Evolutionary conservation across 345 rosid species (phyloP).

Genomic region (Brassica incana): DNA sequence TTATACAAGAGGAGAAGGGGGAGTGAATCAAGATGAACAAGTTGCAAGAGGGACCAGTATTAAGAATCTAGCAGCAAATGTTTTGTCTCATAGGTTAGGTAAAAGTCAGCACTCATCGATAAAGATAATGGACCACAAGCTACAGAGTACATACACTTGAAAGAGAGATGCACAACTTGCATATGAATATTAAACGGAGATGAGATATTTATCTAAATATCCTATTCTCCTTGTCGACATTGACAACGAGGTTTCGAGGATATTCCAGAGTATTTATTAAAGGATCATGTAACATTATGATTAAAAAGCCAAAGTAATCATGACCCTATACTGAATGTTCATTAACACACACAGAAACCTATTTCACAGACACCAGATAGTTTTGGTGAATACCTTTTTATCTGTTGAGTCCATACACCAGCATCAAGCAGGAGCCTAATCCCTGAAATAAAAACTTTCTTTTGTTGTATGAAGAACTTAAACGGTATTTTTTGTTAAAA

Average conservation of each 20-base stretch:
- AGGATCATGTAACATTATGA: slow-evolving; percentile 36
- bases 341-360: background rate
- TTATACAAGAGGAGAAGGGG: slow-evolving; percentile 9
- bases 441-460: slow-evolving; percentile 42
- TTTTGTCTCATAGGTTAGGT: slow-evolving; percentile 35
- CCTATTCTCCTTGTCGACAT: slow-evolving; percentile 10
- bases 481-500: slow-evolving; percentile 1
- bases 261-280: background rate
- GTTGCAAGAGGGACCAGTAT: slow-evolving; percentile 28
- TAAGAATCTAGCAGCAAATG: slow-evolving; percentile 20
- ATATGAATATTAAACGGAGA: slow-evolving; percentile 2
- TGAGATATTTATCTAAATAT: slow-evolving; percentile 27
- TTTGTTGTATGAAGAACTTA: slow-evolving; percentile 2
- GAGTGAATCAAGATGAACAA: slow-evolving; percentile 31
- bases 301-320: slow-evolving; percentile 1
- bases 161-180: slow-evolving; percentile 37
- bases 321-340: background rate
- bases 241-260: slow-evolving; percentile 1
- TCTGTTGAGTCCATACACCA: slow-evolving; percentile 61
- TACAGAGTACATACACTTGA: slow-evolving; percentile 12
- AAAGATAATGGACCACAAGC: slow-evolving; percentile 34
- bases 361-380: background rate
- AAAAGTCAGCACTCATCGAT: slow-evolving; percentile 12
- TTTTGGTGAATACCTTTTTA: slow-evolving; percentile 23
- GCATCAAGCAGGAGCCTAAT: slow-evolving; percentile 68